Conservation (phyloP, 2,329 filamentous ascomycete genomes). For the Epichloe festucae region DNA sequence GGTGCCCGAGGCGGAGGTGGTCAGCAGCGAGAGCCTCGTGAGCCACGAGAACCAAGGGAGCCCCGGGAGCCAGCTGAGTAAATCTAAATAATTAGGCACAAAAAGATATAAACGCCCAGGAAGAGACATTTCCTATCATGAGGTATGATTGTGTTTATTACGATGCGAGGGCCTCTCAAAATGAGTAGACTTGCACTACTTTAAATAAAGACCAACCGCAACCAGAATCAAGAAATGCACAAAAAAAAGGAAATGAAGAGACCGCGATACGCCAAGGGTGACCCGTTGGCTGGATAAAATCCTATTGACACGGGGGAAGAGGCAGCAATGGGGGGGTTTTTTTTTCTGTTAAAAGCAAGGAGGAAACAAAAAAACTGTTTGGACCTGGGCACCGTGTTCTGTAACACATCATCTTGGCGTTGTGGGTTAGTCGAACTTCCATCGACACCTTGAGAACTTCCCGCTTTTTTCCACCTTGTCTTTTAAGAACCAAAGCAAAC, state of each 20-base stretch:
- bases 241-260: background rate
- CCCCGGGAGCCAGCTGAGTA: conserved; percentile 21
- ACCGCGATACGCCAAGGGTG: too few species aligned
- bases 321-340: background rate
- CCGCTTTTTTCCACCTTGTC: conserved; percentile 1
- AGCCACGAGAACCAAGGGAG: conserved; percentile 29
- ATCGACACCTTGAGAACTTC: conserved; percentile 15
- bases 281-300: too few species aligned
- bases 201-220: background rate
- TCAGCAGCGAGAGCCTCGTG: conserved; percentile 37
- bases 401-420: conserved; percentile 24
- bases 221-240: background rate
- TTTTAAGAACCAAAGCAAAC: conserved; percentile 19
- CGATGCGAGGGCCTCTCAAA: background rate
- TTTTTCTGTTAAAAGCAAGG: background rate
- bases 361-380: conserved; percentile 5
- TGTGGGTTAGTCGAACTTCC: conserved; percentile 20
- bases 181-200: background rate
- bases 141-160: background rate
- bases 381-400: conserved; percentile 20
- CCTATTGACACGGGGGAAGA: too few species aligned
- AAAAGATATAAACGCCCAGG: conserved; percentile 1
- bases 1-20: conserved; percentile 34
- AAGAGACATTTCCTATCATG: background rate
- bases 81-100: background rate